Evolutionary conservation across 768 basidiomycete genomes (phyloP), one percentile per base, ranked within the genome.

Genomic region (Lactarius hengduanensis): DNA sequence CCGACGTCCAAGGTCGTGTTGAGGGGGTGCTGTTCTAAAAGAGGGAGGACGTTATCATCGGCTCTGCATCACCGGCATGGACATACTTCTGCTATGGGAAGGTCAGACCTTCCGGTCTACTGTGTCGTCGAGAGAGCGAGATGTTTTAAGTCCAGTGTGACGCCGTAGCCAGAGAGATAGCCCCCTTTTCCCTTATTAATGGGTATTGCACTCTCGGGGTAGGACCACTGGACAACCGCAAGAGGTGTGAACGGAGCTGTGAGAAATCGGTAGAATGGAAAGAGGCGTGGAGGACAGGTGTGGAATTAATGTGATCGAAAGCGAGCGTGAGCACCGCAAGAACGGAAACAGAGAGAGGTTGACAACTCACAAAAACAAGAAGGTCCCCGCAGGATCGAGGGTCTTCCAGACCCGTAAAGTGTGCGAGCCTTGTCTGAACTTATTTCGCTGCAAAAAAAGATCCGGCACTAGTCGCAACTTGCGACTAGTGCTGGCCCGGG

Each of bases 131-230:
- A n/a, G 9, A 98, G 78, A 4, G 90, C 94, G 15, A 98, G 83
- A 74, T 98, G 98, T 81, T 99, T 98, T 71, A 99, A 77, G 71
- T 96, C 94, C 61, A 99, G 79, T 26, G 90, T 83, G 8, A 96
- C 96, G 3, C 97, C 97, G 71, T 94, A 99, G 5, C 96, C 96
- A 3, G 90, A 87, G 9, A 99, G 78, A 72, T 83, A 81, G 64
- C 77, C 83, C 4, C 75, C n/a, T n/a, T 70, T 1, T 71, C 72
- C 0, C 71, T 59, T 22, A 71, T 72, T 0, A 4, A 84, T 78
- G 63, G 86, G 71, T 94, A 95, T 75, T 89, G 84, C 36, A 92
- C 78, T 16, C 79, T 78, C 4, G 84, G 80, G 18, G 76, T 73
- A 3, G 80, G 76, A 22, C 76, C 75, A 38, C 78, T 76, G 0